Conservation (phyloP, 495 filamentous ascomycete species). For the Extremus antarcticus region DNA sequence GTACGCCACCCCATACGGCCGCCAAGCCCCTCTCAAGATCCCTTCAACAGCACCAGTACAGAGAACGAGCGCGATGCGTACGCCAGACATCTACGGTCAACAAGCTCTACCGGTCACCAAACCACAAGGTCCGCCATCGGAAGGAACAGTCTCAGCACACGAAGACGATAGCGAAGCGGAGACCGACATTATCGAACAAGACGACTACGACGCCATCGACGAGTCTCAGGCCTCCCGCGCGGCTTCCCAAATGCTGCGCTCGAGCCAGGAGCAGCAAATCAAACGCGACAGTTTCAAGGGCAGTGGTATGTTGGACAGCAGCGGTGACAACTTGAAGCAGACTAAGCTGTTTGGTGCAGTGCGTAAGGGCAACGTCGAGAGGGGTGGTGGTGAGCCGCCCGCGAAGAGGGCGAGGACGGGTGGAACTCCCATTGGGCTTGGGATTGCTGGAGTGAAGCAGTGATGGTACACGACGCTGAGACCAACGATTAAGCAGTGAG, state of each 20-base stretch:
- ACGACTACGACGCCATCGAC: slow-evolving; percentile 41
- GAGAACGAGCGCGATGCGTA: slow-evolving; percentile 24
- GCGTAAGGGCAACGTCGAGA: slow-evolving; percentile 22
- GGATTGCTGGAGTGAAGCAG: slow-evolving; percentile 26
- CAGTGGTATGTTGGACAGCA: not conserved
- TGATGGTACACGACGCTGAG: no score
- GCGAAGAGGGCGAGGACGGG: slow-evolving; percentile 22
- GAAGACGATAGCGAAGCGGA: slow-evolving; percentile 34
- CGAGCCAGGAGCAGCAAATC: slow-evolving; percentile 14
- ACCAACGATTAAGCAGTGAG: no score
- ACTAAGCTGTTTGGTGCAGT: slow-evolving; percentile 31
- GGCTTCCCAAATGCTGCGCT: slow-evolving; percentile 41
- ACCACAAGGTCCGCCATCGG: slow-evolving; percentile 51
- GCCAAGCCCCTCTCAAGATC: slow-evolving; percentile 1
- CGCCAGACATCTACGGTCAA: slow-evolving; percentile 37
- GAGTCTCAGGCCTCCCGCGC: slow-evolving; percentile 42
- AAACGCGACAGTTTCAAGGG: slow-evolving; percentile 12
- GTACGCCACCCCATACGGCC: slow-evolving; percentile 11
- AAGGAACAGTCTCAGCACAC: slow-evolving; percentile 81
- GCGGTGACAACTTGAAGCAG: slow-evolving; percentile 17
- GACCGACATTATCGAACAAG: slow-evolving; percentile 14
- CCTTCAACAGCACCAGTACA: slow-evolving; percentile 20
- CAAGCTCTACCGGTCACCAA: slow-evolving; percentile 30
- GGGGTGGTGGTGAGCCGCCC: slow-evolving; percentile 17
- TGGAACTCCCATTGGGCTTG: slow-evolving; percentile 25